phyloP scores from a whole-genome alignment of 768 basidiomycete species.

The Hericium coralloides region DNA sequence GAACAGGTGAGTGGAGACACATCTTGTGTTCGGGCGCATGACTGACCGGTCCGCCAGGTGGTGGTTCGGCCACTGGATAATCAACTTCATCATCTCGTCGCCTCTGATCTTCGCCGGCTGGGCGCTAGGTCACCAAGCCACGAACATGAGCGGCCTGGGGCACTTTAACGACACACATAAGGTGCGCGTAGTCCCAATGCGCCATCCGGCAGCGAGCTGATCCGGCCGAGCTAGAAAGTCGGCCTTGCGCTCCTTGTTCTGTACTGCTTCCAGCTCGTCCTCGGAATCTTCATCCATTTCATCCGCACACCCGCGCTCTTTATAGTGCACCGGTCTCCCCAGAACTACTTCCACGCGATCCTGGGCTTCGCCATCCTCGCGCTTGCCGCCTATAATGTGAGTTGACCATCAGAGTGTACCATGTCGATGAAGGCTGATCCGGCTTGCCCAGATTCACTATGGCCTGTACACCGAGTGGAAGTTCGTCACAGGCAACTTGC shows the following conservation, averaged over 20 bases:
- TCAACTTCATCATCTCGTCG: conserved; percentile 16
- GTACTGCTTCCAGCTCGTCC: conserved; percentile 17
- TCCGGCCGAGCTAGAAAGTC: conserved; percentile 7
- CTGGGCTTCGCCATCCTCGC: conserved; percentile 19
- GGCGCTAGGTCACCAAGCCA: conserved; percentile 9
- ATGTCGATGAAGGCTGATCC: background rate
- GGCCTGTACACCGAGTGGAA: conserved; percentile 9
- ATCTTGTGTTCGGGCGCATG: background rate
- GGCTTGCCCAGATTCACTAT: background rate
- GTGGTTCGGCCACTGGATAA: conserved; percentile 19
- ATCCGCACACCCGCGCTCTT: conserved; percentile 15
- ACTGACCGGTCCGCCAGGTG: conserved; percentile 7
- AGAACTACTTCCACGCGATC: conserved; percentile 20
- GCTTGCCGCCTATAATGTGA: conserved; percentile 15
- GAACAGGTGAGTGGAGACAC: background rate
- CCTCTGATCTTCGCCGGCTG: conserved; percentile 20
- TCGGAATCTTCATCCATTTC: conserved; percentile 19
- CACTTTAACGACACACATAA: conserved; percentile 16
- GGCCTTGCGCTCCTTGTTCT: conserved; percentile 18
- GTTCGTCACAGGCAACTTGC: conserved; percentile 7
- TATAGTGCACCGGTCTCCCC: conserved; percentile 14
- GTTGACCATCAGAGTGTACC: background rate
- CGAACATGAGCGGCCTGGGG: conserved; percentile 1
- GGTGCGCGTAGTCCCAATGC: conserved; percentile 4
- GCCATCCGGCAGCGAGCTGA: background rate